phyloP scores from a whole-genome alignment of 78 protist species.

The Polysphondylium violaceum region DNA sequence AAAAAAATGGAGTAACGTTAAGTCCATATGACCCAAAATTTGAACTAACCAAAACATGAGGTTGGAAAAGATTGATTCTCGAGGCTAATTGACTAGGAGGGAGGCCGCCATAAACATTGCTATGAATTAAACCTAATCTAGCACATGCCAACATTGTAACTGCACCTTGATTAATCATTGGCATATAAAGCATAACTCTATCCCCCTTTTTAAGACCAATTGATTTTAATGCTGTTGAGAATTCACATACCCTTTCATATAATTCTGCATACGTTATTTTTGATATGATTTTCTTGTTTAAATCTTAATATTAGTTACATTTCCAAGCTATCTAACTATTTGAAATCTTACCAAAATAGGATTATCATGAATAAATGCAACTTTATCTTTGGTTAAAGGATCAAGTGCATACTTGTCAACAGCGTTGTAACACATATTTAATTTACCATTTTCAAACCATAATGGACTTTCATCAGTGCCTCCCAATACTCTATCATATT shows the following conservation, averaged over 20 bases:
- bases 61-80: slow-evolving; percentile 77
- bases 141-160: slow-evolving; percentile 95
- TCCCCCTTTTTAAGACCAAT: slow-evolving; percentile 87
- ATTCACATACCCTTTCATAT: slow-evolving; percentile 35
- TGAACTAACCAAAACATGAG: slow-evolving; percentile 68
- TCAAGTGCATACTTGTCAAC: slow-evolving; percentile 52
- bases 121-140: slow-evolving; percentile 92
- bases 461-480: slow-evolving; percentile 30
- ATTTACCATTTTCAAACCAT: slow-evolving; percentile 87
- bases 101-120: slow-evolving; percentile 91
- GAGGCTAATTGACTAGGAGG: slow-evolving; percentile 74
- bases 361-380: slow-evolving; percentile 25
- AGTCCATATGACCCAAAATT: slow-evolving; percentile 59
- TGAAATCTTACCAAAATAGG: slow-evolving; percentile 1
- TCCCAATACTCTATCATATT: slow-evolving; percentile 13
- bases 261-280: slow-evolving; percentile 17
- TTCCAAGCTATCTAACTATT: no score
- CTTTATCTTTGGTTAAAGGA: not conserved
- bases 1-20: no score
- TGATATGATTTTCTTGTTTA: not conserved
- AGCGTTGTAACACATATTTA: slow-evolving; percentile 79
- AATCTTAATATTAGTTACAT: no score
- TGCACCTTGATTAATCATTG: slow-evolving; percentile 80
- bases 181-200: slow-evolving; percentile 92
- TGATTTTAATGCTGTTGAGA: slow-evolving; percentile 71